These are phyloP conservation scores for Amanita subjunquillea DNA, from an alignment of 768 basidiomycete genomes.

Conservation along the genomic window DNA sequence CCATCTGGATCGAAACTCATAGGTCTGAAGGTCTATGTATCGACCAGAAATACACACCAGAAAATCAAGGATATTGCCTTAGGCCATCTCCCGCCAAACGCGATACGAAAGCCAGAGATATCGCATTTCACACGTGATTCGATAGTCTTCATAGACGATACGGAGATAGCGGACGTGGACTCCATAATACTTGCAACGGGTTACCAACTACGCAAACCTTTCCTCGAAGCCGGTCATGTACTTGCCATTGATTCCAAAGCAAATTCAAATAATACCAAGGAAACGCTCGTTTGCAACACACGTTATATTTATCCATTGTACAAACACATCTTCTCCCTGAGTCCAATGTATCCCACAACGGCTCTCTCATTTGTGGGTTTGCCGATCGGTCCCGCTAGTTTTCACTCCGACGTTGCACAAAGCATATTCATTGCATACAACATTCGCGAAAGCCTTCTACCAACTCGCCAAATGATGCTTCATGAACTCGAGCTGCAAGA, in stretches of 20 bases:
- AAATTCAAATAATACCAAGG: slow-evolving; percentile 15
- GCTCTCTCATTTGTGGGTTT: slow-evolving; percentile 16
- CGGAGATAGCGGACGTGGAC: slow-evolving; percentile 7
- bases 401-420: slow-evolving; percentile 25
- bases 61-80: too few relatives aligned
- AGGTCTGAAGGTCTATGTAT: too few relatives aligned
- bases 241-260: slow-evolving; percentile 20
- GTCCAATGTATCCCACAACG: slow-evolving; percentile 33
- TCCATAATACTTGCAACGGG: slow-evolving; percentile 38
- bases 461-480: slow-evolving; percentile 27
- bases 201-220: slow-evolving; percentile 42
- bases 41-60: too few relatives aligned
- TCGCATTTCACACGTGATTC: slow-evolving; percentile 33
- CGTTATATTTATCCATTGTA: slow-evolving; percentile 1
- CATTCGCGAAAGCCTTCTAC: slow-evolving; percentile 32
- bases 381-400: slow-evolving; percentile 35
- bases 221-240: slow-evolving; percentile 11
- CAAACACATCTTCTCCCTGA: slow-evolving; percentile 37
- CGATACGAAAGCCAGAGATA: slow-evolving; percentile 26
- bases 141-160: slow-evolving; percentile 39
- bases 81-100: neutral
- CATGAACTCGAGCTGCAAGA: slow-evolving; percentile 30
- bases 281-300: slow-evolving; percentile 37
- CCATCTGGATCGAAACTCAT: neutral
- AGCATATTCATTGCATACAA: slow-evolving; percentile 30